Percentiles rank a stretch among this genome's conserved stretches.
phyloP scores from a whole-genome alignment of 495 filamentous ascomycete genomes.

The Aspergillus olivimuriae region DNA sequence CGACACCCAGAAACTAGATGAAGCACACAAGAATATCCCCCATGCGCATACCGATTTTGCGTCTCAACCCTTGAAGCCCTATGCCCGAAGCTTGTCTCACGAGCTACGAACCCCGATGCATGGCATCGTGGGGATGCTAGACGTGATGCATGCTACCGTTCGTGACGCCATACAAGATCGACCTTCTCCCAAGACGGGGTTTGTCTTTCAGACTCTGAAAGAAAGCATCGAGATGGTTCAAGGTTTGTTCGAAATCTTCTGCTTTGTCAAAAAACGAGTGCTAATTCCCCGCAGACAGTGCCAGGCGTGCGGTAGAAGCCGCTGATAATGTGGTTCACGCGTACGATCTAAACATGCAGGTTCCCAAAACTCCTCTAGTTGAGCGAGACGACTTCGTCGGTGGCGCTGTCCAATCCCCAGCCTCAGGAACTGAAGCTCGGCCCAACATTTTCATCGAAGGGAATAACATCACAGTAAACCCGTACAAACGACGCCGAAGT shows the following conservation, averaged over 20 bases:
- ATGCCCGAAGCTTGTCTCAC: conserved; percentile 72
- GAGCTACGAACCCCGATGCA: conserved; percentile 82
- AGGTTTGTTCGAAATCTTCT: conserved; percentile 14
- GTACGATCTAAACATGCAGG: conserved; percentile 80
- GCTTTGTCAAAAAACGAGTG: not conserved
- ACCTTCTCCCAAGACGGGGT: conserved; percentile 41
- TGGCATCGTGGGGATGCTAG: conserved; percentile 77
- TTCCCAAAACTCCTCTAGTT: conserved; percentile 54
- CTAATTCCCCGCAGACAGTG: conserved; percentile 49
- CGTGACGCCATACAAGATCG: conserved; percentile 59
- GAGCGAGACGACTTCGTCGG: conserved; percentile 34
- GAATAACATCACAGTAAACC: conserved; percentile 38
- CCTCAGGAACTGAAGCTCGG: conserved; percentile 20
- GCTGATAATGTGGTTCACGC: conserved; percentile 83
- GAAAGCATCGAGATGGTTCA: conserved; percentile 74
- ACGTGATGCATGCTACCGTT: conserved; percentile 78
- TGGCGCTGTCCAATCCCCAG: conserved; percentile 13
- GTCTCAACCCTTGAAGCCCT: conserved; percentile 67
- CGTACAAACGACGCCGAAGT: conserved; percentile 45
- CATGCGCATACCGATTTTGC: conserved; percentile 29
- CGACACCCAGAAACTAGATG: conserved; percentile 23
- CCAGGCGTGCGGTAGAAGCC: conserved; percentile 70
- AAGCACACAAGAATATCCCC: conserved; percentile 13
- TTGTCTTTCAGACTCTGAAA: conserved; percentile 58
- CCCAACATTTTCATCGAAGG: conserved; percentile 40